Conservation (phyloP, 345 rosid species). For the Physaria fendleri region DNA sequence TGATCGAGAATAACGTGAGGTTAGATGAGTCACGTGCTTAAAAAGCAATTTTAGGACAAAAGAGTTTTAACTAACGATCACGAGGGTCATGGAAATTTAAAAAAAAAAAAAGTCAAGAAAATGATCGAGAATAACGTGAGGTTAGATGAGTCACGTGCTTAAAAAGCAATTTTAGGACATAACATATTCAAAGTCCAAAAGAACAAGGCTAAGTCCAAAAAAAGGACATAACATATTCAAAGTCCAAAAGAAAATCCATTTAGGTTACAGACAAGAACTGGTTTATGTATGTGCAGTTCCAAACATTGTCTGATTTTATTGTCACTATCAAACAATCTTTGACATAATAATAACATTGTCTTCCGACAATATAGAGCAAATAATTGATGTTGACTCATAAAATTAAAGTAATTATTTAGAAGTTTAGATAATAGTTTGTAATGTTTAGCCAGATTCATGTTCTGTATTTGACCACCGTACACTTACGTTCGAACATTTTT, state of each 20-base stretch:
- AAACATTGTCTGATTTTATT: conserved; percentile 18
- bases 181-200: neutral
- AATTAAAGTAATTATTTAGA: neutral
- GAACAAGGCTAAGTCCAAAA: neutral
- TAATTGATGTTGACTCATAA: neutral
- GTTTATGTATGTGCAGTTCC: conserved; percentile 2
- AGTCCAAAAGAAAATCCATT: conserved; percentile 3
- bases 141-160: conserved; percentile 17
- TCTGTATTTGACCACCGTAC: conserved; percentile 2
- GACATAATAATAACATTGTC: neutral
- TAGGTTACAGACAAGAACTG: conserved; percentile 7
- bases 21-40: conserved; percentile 17
- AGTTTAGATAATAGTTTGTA: neutral
- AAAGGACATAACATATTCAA: neutral
- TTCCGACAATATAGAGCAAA: neutral
- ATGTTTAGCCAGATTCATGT: neutral
- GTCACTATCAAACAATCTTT: conserved; percentile 13
- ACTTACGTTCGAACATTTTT: neutral
- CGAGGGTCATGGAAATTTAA: conserved; percentile 16
- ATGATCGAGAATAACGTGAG: conserved; percentile 20
- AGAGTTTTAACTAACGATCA: neutral
- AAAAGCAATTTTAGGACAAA: conserved; percentile 10
- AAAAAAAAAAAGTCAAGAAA: neutral
- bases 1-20: conserved; percentile 19
- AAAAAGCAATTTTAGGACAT: conserved; percentile 8